Evolutionary conservation across 352 stramenopile genomes (phyloP).

Genomic region (Phytophthora hybrid): DNA sequence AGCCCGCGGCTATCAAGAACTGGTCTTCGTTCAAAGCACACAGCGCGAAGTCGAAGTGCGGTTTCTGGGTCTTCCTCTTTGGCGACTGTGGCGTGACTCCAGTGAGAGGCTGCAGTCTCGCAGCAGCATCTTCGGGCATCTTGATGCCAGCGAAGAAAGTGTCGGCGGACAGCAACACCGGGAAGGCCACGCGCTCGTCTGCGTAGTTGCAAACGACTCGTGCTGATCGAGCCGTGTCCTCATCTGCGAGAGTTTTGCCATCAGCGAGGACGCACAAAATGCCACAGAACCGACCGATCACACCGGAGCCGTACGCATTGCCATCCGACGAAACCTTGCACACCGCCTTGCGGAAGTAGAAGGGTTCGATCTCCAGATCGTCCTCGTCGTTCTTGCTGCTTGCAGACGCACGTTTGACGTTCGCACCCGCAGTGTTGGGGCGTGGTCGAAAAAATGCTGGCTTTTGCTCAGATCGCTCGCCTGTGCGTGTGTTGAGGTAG

Average conservation of each 20-base stretch:
- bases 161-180: constrained; percentile 54
- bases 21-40: constrained; percentile 65
- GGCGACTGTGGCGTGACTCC: constrained; percentile 14
- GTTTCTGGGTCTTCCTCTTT: constrained; percentile 18
- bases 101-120: constrained; percentile 22
- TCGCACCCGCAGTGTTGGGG: constrained; percentile 17
- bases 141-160: constrained; percentile 57
- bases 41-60: constrained; percentile 47
- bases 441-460: constrained; percentile 56
- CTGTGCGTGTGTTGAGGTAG: constrained; percentile 72
- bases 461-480: constrained; percentile 47
- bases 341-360: constrained; percentile 70
- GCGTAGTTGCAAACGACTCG: constrained; percentile 68
- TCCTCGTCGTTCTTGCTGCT: constrained; percentile 33
- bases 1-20: constrained; percentile 54
- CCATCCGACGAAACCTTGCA: constrained; percentile 60
- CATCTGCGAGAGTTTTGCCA: constrained; percentile 54
- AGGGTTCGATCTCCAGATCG: constrained; percentile 70
- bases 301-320: constrained; percentile 55
- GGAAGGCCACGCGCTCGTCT: constrained; percentile 51
- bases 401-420: not conserved
- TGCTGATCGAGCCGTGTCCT: constrained; percentile 44
- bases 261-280: constrained; percentile 64
- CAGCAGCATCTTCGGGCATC: constrained; percentile 26
- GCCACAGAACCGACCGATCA: constrained; percentile 58